Evolutionary conservation across 345 rosid genomes (phyloP).

Genomic region (Eucalyptus leucophloia): DNA sequence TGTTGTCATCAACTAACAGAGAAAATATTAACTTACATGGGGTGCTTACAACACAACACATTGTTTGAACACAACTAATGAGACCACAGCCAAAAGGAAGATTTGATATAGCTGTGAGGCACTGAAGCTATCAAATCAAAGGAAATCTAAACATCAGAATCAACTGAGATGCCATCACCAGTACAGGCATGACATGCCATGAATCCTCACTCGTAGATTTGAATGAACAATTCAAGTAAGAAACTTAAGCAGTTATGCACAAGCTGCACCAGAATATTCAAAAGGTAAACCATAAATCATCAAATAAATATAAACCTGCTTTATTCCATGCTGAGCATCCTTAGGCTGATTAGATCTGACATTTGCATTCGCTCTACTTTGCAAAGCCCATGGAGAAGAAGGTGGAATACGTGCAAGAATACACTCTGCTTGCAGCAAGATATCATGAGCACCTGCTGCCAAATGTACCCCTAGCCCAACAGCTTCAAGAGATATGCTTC

Average conservation of each 20-base stretch:
- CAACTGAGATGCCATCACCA: neutral
- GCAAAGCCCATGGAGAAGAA: conserved; percentile 32
- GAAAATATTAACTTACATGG: neutral
- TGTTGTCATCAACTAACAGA: neutral
- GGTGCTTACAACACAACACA: neutral
- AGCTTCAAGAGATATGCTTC: conserved; percentile 88
- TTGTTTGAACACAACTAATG: neutral
- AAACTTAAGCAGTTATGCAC: neutral
- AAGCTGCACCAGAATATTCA: neutral
- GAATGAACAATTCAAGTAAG: neutral
- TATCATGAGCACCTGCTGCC: conserved; percentile 82
- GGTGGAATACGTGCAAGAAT: conserved; percentile 41
- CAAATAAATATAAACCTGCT: conserved; percentile 35
- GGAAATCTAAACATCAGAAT: neutral
- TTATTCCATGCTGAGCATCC: conserved; percentile 82
- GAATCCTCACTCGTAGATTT: neutral
- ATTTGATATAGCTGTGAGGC: neutral
- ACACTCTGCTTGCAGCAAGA: conserved; percentile 70
- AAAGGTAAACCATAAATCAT: neutral
- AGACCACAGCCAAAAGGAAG: neutral
- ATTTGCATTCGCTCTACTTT: conserved; percentile 35
- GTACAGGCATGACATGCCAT: neutral
- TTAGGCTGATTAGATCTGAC: conserved; percentile 73
- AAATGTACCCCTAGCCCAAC: conserved; percentile 94
- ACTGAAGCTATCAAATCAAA: neutral